A percentile compares a stretch with the other conserved stretches of the same genome.
phyloP scores from a whole-genome alignment of 2,329 filamentous ascomycete genomes.

The Venturia oleaginea region DNA sequence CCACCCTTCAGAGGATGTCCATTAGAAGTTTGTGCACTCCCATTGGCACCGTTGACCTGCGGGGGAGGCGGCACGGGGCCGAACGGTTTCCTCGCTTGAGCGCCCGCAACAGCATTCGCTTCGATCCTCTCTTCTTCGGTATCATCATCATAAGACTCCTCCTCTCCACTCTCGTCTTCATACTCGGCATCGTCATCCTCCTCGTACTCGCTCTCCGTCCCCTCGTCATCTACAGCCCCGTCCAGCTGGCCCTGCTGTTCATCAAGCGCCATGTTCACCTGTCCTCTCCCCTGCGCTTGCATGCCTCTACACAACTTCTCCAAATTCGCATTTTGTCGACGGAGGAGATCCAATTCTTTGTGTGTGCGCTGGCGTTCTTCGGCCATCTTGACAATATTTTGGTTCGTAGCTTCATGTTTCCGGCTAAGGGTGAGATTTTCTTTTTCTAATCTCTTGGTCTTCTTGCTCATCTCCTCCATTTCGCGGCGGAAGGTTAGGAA shows the following conservation, averaged over 20 bases:
- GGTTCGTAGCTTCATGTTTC: conserved; percentile 87
- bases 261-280: conserved; percentile 46
- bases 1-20: conserved; percentile 4
- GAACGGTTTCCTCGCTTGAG: conserved; percentile 6
- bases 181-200: conserved; percentile 42
- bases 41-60: background rate
- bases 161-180: conserved; percentile 12
- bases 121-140: conserved; percentile 14
- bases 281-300: conserved; percentile 85
- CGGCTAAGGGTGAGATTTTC: conserved; percentile 86
- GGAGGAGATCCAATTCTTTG: conserved; percentile 67
- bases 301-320: conserved; percentile 93
- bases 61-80: conserved; percentile 14
- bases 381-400: conserved; percentile 95
- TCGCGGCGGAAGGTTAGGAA: conserved; percentile 96
- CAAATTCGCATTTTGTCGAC: conserved; percentile 80
- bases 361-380: conserved; percentile 76
- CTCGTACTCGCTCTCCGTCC: conserved; percentile 42
- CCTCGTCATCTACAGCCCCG: conserved; percentile 25
- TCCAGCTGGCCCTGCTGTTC: conserved; percentile 37
- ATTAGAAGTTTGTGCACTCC: background rate
- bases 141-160: conserved; percentile 14
- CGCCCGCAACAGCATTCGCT: conserved; percentile 2
- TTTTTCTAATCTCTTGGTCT: conserved; percentile 92
- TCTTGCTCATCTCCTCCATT: conserved; percentile 99